Conservation (phyloP, 441 rosid species). For the Pelargonium australe region DNA sequence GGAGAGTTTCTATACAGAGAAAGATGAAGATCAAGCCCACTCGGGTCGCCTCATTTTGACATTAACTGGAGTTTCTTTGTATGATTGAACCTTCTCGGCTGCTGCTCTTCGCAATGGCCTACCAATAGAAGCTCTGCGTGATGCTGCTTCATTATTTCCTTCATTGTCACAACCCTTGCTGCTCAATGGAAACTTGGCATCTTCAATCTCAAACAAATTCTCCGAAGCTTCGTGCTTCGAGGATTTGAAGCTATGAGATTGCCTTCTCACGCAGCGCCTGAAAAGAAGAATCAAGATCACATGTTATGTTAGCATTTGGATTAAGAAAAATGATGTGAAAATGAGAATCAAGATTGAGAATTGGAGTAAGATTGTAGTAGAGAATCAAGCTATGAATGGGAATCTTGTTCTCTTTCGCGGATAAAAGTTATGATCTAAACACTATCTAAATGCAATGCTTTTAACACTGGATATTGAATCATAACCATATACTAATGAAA, state of each 20-base stretch:
- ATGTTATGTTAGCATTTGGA: too few relatives aligned
- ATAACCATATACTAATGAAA: not conserved
- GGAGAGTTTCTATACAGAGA: too few relatives aligned
- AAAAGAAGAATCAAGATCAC: conserved; percentile 10
- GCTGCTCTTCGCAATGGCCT: conserved; percentile 52
- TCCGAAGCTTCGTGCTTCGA: conserved; percentile 33
- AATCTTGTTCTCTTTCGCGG: too few relatives aligned
- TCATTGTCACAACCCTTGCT: too few relatives aligned
- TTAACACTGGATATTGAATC: too few relatives aligned
- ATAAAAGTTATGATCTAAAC: too few relatives aligned
- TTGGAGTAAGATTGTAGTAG: too few relatives aligned
- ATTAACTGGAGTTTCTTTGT: conserved; percentile 49
- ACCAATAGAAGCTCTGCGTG: conserved; percentile 42
- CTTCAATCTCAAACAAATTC: conserved; percentile 62
- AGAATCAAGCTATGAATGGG: too few relatives aligned
- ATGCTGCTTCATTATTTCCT: too few relatives aligned
- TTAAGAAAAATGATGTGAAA: too few relatives aligned
- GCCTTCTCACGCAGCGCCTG: conserved; percentile 52
- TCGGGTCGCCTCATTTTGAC: conserved; percentile 45
- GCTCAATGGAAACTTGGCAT: conserved; percentile 23
- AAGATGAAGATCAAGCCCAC: conserved; percentile 8
- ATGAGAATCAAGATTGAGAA: too few relatives aligned
- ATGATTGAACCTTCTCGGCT: conserved; percentile 50
- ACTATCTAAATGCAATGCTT: too few relatives aligned
- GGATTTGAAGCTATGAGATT: conserved; percentile 45